Base-by-base conservation (phyloP, 306 rosid genomes). In the Lablab purpureus region DNA sequence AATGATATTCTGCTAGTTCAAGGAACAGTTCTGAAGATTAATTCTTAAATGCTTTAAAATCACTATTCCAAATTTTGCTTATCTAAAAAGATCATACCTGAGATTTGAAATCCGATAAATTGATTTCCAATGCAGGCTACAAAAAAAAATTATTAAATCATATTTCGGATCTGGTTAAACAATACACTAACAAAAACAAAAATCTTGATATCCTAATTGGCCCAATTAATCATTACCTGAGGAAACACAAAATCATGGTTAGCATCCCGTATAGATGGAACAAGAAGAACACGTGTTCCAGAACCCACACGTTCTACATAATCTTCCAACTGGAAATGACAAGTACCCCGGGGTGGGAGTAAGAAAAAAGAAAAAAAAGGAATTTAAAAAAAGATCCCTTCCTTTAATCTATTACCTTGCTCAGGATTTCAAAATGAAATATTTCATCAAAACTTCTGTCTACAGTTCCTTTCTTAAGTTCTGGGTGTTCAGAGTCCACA, bases 161-260 rank as follows among this genome's bases (percentile, higher is more conserved):
- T n/a, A 68, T 67, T 51, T 60, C 21, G 71, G 40, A 67, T 40
- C 52, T 60, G 69, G 47, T 30, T 72, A 50, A 85, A 66, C 68
- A 74, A 49, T 21, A 8, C 41, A 72, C 76, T 79, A 81, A 37
- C 56, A 40, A 40, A n/a, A 43, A 59, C 25, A 81, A 43, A 71
- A 51, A 70, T 41, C 51, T 54, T 1, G 4, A 64, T 52, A 75
- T 71, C 64, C 63, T 40, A 51, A 47, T 81, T 75, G 36, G 25
- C 54, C 56, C 54, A 80, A 54, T 67, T 60, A 58, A 71, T 54
- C 62, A 80, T 80, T 85, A 92, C 97, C 98, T 95, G 99, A 72
- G 99, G 98, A 83, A 91, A 92, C 86, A 92, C 94, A 81, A 85
- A 85, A 78, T 91, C 98, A 55, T 95, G 99, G 82, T 91, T 82